These are phyloP conservation scores for Neurospora sp. DNA, from an alignment of 2,329 filamentous ascomycete species.

Conservation along the genomic window DNA sequence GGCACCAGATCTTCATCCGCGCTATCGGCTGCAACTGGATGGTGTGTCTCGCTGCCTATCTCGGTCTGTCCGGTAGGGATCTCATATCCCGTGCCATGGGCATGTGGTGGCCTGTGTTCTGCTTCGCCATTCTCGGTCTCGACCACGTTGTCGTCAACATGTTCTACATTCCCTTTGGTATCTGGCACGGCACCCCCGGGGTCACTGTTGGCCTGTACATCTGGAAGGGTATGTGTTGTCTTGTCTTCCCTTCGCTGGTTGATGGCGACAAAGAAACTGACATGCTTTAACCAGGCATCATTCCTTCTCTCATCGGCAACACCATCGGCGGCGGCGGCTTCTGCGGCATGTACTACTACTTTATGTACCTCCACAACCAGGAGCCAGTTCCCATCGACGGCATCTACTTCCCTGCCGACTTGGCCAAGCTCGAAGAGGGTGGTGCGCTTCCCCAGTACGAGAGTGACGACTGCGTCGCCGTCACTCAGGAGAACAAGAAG, in stretches of 20 bases:
- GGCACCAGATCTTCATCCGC: constrained; percentile 43
- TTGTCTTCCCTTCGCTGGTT: background rate
- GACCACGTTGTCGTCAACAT: constrained; percentile 50
- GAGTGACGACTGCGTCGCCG: background rate
- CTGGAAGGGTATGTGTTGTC: constrained; percentile 33
- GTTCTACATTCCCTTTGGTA: constrained; percentile 41
- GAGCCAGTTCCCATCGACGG: background rate
- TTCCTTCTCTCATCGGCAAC: constrained; percentile 43
- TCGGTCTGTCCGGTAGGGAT: constrained; percentile 38
- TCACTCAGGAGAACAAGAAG: background rate
- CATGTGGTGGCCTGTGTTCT: constrained; percentile 47
- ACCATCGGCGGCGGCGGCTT: constrained; percentile 43
- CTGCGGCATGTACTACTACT: constrained; percentile 30
- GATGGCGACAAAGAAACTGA: background rate
- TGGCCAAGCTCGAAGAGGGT: background rate
- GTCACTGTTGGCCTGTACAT: constrained; percentile 41
- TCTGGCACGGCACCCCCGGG: constrained; percentile 34
- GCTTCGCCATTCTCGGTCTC: constrained; percentile 41
- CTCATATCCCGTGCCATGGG: constrained; percentile 41
- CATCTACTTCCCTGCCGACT: background rate
- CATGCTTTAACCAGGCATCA: constrained; percentile 25
- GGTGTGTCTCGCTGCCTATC: constrained; percentile 42
- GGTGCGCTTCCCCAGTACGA: background rate
- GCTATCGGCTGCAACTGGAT: constrained; percentile 49
- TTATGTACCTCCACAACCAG: constrained; percentile 9